phyloP scores from a whole-genome alignment of 805 yeast species.

The Starmerella apis region DNA sequence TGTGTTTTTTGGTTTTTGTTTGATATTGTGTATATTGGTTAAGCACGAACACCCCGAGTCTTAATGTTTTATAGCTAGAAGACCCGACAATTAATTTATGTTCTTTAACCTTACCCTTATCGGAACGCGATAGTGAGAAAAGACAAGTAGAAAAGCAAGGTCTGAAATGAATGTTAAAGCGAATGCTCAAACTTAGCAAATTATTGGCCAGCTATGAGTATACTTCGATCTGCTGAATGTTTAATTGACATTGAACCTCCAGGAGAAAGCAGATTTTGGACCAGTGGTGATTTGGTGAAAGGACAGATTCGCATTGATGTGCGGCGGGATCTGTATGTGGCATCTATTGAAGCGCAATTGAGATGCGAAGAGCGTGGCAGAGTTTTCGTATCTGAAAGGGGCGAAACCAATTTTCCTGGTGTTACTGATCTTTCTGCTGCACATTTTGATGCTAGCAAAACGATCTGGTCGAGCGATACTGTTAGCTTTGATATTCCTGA shows the following conservation, averaged over 20 bases:
- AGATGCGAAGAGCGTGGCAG: conserved; percentile 17
- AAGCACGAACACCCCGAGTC: too few species aligned
- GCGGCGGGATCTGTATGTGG: conserved; percentile 12
- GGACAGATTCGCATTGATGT: conserved; percentile 12
- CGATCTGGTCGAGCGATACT: conserved; percentile 6
- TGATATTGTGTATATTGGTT: too few species aligned
- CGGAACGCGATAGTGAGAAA: neutral
- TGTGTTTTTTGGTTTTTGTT: too few species aligned
- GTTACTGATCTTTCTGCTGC: conserved; percentile 9
- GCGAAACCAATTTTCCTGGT: neutral
- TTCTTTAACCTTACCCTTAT: neutral
- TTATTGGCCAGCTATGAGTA: too few species aligned
- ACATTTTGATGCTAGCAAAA: conserved; percentile 4
- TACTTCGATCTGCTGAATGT: conserved; percentile 12
- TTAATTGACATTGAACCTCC: conserved; percentile 2
- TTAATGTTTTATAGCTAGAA: too few species aligned
- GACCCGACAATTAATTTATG: too few species aligned
- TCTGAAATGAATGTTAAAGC: too few species aligned
- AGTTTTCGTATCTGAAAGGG: neutral
- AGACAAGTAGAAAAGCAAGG: neutral
- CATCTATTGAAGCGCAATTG: conserved; percentile 10
- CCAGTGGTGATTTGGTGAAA: conserved; percentile 11
- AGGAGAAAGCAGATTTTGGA: conserved; percentile 7
- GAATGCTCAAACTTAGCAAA: too few species aligned
- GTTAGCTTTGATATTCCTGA: neutral